These are phyloP conservation scores for Persicaria maculosa DNA, from an alignment of 148 eudicot species.

Conservation along the genomic window DNA sequence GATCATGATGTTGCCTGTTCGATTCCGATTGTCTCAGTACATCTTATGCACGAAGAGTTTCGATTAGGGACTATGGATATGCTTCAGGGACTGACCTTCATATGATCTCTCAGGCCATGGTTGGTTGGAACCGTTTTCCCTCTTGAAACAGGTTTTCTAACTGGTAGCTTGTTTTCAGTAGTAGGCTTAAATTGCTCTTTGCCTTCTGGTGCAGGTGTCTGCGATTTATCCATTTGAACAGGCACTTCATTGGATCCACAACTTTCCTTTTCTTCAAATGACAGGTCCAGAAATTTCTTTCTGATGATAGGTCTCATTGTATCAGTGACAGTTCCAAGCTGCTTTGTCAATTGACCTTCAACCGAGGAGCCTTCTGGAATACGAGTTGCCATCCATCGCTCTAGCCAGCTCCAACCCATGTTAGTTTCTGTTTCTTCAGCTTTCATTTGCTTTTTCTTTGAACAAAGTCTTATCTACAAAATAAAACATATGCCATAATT, in stretches of 20 bases:
- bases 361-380: constrained; percentile 35
- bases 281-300: constrained; percentile 32
- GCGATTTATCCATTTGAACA: constrained; percentile 22
- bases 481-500: neutral
- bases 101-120: constrained; percentile 26
- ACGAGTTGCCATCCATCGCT: constrained; percentile 93
- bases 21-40: neutral
- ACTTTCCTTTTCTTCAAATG: constrained; percentile 75
- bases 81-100: constrained; percentile 25
- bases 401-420: constrained; percentile 84
- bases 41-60: neutral
- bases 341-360: constrained; percentile 30
- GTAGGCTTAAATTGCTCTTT: constrained; percentile 18
- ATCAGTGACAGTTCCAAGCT: constrained; percentile 21
- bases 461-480: constrained; percentile 57
- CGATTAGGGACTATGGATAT: neutral
- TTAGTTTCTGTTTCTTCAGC: constrained; percentile 37
- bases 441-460: constrained; percentile 56
- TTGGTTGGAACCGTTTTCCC: constrained; percentile 39
- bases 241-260: constrained; percentile 84
- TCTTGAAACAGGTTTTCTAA: constrained; percentile 34
- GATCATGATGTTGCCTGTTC: neutral
- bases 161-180: constrained; percentile 24
- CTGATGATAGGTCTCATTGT: constrained; percentile 24
- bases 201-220: constrained; percentile 17